Conservation (phyloP, 768 basidiomycete species). For the Boletus fagicola region DNA sequence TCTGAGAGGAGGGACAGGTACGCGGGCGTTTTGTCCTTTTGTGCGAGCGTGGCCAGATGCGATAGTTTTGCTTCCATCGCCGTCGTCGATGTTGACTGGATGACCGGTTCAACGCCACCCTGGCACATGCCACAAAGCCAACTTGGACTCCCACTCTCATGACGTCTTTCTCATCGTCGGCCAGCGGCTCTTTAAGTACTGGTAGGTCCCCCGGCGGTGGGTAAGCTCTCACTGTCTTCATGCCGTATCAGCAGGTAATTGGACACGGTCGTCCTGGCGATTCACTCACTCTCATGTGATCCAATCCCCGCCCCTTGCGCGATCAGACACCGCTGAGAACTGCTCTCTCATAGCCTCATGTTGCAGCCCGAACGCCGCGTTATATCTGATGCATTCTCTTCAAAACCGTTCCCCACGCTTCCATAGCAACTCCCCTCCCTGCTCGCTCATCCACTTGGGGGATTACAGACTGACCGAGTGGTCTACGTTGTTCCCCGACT, state of each 20-base stretch:
- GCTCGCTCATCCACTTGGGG: not conserved
- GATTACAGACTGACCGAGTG: not conserved
- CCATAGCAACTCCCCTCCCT: not conserved
- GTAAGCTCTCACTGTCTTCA: constrained; percentile 9
- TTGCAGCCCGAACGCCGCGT: not conserved
- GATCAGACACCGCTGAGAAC: constrained; percentile 21
- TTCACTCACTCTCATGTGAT: constrained; percentile 9
- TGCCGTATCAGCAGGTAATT: not conserved
- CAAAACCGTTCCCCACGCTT: not conserved
- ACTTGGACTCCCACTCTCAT: not conserved
- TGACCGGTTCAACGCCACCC: not conserved
- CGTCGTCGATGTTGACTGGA: not conserved
- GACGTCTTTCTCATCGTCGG: not conserved
- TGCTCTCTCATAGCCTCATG: constrained; percentile 21
- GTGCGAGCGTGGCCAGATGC: constrained; percentile 60
- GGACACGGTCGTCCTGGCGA: constrained; percentile 31
- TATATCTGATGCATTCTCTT: constrained; percentile 10
- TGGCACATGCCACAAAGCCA: not conserved
- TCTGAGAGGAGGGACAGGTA: constrained; percentile 69
- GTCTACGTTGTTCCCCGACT: not conserved
- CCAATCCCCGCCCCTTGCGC: not conserved
- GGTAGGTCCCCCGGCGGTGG: not conserved
- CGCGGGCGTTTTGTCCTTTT: constrained; percentile 83
- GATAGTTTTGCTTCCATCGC: constrained; percentile 66
- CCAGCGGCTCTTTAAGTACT: not conserved